Evolutionary conservation across 805 yeast species (phyloP), one percentile per base, ranked within the genome.

Genomic region (Cyberlindnera suaveolens): DNA sequence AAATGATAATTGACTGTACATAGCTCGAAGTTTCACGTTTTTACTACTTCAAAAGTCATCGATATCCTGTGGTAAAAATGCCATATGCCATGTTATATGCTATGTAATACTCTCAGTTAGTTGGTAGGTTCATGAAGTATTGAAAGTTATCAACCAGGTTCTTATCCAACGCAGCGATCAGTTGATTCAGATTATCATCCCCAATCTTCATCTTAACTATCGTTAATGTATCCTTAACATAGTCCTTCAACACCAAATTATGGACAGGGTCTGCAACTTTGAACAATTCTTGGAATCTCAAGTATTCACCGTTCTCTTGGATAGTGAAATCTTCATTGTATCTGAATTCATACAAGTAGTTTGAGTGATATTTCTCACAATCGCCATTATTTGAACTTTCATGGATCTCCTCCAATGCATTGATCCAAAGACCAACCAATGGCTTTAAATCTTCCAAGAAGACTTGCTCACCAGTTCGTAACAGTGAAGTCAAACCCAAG

Each of bases 381-480:
- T 81, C 85, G 4, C 87, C 88, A 29, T 61, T 57, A 31, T 19
- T 35, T 3, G 54, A 58, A 10, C 60, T 48, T 57, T 90, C 97
- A 44, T 80, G 75, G 13, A 84, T 71, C 56, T 88, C 96, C 53
- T 90, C 96, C 39, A 86, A 58, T 46, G 83, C 70, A 40, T 73
- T 66, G 4, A 70, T 63, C 77, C 78, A 73, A 6, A 72, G 49
- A 3, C 68, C 61, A 5, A 76, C 60, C 10, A 67, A 52, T 3
- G 58, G 56, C 20, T 60, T 58, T 6, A 63, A 42, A 42, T 57
- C 62, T n/a, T 57, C 49, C 38, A 65, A 48, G 13, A 66, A 52
- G 1, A 58, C 51, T 3, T 54, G 46, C 19, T 57, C 48, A 2
- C 67, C 67, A 1, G 72, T 63, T 26, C 71, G 61, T 11, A 77